These are phyloP conservation scores for Jackrogersella minutella DNA, from an alignment of 495 filamentous ascomycete species.

Conservation along the genomic window DNA sequence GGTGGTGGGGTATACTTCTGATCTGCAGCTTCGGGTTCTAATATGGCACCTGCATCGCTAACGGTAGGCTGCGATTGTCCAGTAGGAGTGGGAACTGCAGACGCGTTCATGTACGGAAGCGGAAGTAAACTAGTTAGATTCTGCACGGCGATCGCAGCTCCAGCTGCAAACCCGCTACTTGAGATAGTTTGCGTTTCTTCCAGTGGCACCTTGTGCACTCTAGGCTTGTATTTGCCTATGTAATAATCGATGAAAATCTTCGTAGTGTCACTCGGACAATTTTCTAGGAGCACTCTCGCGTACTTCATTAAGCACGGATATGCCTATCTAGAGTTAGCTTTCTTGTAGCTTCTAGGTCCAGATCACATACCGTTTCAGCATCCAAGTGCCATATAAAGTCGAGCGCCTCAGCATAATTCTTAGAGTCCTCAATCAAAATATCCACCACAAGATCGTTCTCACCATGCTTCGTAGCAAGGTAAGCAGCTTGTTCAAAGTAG, in stretches of 20 bases:
- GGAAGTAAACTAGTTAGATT: slow-evolving; percentile 85
- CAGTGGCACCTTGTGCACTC: slow-evolving; percentile 65
- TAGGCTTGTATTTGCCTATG: slow-evolving; percentile 81
- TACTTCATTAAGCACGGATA: slow-evolving; percentile 96
- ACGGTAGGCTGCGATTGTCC: slow-evolving; percentile 47
- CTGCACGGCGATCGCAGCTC: slow-evolving; percentile 75
- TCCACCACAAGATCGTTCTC: slow-evolving; percentile 95
- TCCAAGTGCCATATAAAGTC: slow-evolving; percentile 90
- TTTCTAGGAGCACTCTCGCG: slow-evolving; percentile 83
- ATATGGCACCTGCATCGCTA: slow-evolving; percentile 41
- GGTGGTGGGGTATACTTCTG: slow-evolving; percentile 73
- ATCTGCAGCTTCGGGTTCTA: slow-evolving; percentile 43
- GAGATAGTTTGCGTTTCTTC: slow-evolving; percentile 56
- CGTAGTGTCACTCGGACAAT: slow-evolving; percentile 82
- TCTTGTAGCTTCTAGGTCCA: not conserved
- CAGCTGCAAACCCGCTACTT: slow-evolving; percentile 60
- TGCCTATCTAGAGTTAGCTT: slow-evolving; percentile 62
- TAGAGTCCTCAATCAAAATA: slow-evolving; percentile 93
- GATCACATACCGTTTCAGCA: slow-evolving; percentile 72
- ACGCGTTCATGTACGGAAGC: slow-evolving; percentile 81
- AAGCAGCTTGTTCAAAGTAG: slow-evolving; percentile 97
- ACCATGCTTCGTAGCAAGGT: slow-evolving; percentile 90
- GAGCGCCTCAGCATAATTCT: slow-evolving; percentile 84
- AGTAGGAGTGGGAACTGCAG: slow-evolving; percentile 54
- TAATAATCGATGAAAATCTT: slow-evolving; percentile 93